Conservation (phyloP, 2,329 filamentous ascomycete species). For the Orbilia oligospora region DNA sequence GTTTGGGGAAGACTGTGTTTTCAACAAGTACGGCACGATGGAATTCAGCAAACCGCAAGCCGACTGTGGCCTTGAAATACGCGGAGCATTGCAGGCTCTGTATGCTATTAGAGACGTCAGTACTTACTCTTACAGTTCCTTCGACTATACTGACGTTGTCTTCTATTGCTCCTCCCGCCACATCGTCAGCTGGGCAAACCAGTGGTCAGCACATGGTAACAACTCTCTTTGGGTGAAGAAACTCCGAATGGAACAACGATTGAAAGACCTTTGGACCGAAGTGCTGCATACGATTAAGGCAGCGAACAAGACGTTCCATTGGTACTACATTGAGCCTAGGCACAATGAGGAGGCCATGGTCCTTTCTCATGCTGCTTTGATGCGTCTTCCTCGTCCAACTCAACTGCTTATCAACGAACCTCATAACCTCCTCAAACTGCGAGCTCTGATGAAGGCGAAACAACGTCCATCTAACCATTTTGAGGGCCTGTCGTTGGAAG, state of each 20-base stretch:
- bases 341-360: constrained; percentile 41
- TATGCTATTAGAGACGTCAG: constrained; percentile 46
- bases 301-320: constrained; percentile 36
- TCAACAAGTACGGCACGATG: constrained; percentile 48
- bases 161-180: constrained; percentile 47
- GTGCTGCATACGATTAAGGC: constrained; percentile 36
- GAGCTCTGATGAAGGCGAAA: constrained; percentile 20
- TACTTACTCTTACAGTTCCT: constrained; percentile 28
- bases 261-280: constrained; percentile 49
- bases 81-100: constrained; percentile 35
- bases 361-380: constrained; percentile 8
- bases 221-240: constrained; percentile 39
- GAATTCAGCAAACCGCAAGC: constrained; percentile 7
- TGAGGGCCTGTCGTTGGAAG: constrained; percentile 47
- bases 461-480: constrained; percentile 28
- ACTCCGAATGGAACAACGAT: constrained; percentile 33
- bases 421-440: constrained; percentile 9
- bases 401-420: constrained; percentile 27
- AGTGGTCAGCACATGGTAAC: constrained; percentile 32
- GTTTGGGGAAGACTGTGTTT: constrained; percentile 49
- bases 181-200: constrained; percentile 37
- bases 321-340: constrained; percentile 27
- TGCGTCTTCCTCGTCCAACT: constrained; percentile 2
- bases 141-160: constrained; percentile 53
- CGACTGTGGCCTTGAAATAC: constrained; percentile 36